Evolutionary conservation across 2,329 filamentous ascomycete species (phyloP).

Genomic region (Beauveria pseudobassiana): DNA sequence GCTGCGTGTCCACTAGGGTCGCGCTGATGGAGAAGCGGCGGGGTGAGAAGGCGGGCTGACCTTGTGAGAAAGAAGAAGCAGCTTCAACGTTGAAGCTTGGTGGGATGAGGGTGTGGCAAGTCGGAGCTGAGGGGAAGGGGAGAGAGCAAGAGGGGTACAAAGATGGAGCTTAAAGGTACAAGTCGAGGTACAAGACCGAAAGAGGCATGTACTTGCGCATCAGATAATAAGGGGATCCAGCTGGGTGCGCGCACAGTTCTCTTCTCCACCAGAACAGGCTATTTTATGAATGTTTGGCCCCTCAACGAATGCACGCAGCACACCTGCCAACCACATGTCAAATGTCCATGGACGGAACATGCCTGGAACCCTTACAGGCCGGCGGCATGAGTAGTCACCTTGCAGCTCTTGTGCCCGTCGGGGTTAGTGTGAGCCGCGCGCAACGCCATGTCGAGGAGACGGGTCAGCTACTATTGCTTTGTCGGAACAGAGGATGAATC

Average conservation of each 20-base stretch:
- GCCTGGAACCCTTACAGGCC: not conserved
- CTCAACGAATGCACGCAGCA: not conserved
- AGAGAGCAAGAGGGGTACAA: not conserved
- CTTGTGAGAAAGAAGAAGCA: not conserved
- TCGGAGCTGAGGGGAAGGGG: not conserved
- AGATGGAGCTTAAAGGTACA: not conserved
- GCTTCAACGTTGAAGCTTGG: not conserved
- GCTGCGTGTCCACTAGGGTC: not conserved
- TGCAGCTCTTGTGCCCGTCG: not conserved
- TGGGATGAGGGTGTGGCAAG: not conserved
- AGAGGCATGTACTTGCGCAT: constrained; percentile 5
- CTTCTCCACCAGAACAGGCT: not conserved
- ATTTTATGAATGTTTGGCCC: not conserved
- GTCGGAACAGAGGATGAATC: not conserved
- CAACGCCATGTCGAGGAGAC: not conserved
- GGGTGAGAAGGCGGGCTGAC: not conserved
- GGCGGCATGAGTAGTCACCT: no score
- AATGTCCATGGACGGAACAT: not conserved
- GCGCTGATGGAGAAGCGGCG: not conserved
- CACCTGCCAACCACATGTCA: not conserved
- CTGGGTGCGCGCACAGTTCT: not conserved
- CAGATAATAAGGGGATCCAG: constrained; percentile 1
- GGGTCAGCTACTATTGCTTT: not conserved
- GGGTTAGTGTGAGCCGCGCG: not conserved
- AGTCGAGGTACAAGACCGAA: constrained; percentile 6